These are phyloP conservation scores for Lipomyces chichibuensis DNA, from an alignment of 805 yeast genomes.

Conservation along the genomic window DNA sequence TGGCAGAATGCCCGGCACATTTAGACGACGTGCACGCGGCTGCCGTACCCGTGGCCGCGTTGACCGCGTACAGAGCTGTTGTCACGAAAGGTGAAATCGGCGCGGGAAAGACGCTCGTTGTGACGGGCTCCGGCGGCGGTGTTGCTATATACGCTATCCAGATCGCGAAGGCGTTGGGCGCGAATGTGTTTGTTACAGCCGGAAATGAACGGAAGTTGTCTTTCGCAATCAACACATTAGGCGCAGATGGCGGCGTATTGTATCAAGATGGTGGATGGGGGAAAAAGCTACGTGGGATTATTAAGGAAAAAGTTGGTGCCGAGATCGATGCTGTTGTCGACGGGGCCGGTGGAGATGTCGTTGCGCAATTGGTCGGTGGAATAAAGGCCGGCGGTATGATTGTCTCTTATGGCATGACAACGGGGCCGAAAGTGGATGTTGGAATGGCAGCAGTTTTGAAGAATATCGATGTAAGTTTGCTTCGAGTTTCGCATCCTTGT, in stretches of 20 bases:
- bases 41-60: conserved; percentile 36
- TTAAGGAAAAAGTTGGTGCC: conserved; percentile 5
- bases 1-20: conserved; percentile 28
- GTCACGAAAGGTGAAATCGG: conserved; percentile 23
- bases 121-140: conserved; percentile 64
- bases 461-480: conserved; percentile 21
- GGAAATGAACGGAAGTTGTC: conserved; percentile 32
- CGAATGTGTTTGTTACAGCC: conserved; percentile 35
- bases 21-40: conserved; percentile 32
- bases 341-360: conserved; percentile 36
- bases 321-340: conserved; percentile 35
- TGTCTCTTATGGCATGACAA: conserved; percentile 37
- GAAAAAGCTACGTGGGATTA: conserved; percentile 2
- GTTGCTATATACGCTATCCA: conserved; percentile 53
- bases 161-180: conserved; percentile 42
- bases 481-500: not conserved
- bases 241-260: conserved; percentile 32
- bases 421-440: conserved; percentile 22
- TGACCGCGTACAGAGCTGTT: conserved; percentile 37
- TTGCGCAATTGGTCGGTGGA: conserved; percentile 16
- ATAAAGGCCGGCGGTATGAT: conserved; percentile 27
- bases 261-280: conserved; percentile 32
- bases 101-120: conserved; percentile 24
- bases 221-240: conserved; percentile 21
- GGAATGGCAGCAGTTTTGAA: conserved; percentile 34